These are phyloP conservation scores for Ceratobasidium sp. DNA, from an alignment of 1,284 basidiomycete species.

Conservation along the genomic window DNA sequence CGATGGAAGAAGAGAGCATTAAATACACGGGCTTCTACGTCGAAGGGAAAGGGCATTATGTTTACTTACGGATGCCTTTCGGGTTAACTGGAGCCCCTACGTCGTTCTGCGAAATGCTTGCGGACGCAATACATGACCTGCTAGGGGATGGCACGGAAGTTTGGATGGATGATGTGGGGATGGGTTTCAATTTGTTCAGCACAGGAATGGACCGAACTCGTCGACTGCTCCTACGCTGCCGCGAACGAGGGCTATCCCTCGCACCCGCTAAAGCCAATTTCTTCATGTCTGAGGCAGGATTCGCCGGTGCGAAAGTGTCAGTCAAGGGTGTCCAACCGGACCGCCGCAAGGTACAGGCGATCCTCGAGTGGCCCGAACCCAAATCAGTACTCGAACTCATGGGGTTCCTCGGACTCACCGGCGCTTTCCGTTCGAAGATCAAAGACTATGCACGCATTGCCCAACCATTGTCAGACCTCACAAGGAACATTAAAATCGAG, in stretches of 20 bases:
- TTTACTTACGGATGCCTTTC: conserved; percentile 60
- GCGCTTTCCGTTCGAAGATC: conserved; percentile 41
- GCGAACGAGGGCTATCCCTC: conserved; percentile 54
- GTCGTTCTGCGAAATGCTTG: conserved; percentile 58
- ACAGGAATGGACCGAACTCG: conserved; percentile 49
- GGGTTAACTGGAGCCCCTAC: conserved; percentile 62
- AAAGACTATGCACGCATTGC: conserved; percentile 45
- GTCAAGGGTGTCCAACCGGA: conserved; percentile 56
- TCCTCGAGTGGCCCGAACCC: conserved; percentile 53
- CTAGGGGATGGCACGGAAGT: conserved; percentile 62
- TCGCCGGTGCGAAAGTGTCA: conserved; percentile 57
- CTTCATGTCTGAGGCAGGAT: conserved; percentile 56
- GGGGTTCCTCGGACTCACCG: conserved; percentile 43
- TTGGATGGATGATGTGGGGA: conserved; percentile 59
- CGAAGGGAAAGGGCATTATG: conserved; percentile 59
- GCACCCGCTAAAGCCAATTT: conserved; percentile 56
- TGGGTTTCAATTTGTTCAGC: conserved; percentile 54
- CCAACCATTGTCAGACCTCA: conserved; percentile 55
- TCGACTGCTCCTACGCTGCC: conserved; percentile 49
- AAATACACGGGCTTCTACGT: conserved; percentile 60
- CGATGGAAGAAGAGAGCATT: conserved; percentile 52
- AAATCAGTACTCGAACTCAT: conserved; percentile 32
- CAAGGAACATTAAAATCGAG: conserved; percentile 38
- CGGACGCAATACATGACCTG: conserved; percentile 58
- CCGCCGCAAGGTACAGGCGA: conserved; percentile 56